Evolutionary conservation across 331 rosid genomes (phyloP).

Genomic region (Cydonia oblonga): DNA sequence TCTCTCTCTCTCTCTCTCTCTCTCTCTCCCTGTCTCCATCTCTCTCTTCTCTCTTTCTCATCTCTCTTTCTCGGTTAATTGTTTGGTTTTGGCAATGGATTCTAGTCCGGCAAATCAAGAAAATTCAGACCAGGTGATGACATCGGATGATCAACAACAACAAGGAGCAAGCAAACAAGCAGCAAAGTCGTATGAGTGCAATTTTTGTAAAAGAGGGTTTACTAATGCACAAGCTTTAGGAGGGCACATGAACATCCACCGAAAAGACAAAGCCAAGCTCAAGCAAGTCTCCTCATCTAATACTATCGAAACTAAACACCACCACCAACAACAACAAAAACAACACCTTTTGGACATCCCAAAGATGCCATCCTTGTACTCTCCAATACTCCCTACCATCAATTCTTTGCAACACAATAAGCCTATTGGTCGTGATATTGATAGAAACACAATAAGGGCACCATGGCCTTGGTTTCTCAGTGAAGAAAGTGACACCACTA

Average conservation of each 20-base stretch:
- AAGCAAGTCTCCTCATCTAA: conserved; percentile 23
- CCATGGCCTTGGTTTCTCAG: conserved; percentile 18
- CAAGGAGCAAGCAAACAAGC: conserved; percentile 12
- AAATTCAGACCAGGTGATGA: conserved; percentile 1
- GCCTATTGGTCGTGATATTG: conserved; percentile 4
- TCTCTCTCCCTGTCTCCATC: neutral
- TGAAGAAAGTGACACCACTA: neutral
- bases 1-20: neutral
- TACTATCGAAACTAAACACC: neutral
- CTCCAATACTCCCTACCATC: neutral
- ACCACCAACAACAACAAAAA: neutral
- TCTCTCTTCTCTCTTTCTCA: neutral
- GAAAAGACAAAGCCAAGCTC: conserved; percentile 63
- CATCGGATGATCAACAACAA: neutral
- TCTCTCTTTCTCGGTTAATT: neutral
- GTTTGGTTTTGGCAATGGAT: conserved; percentile 1
- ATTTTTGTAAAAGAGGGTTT: conserved; percentile 62
- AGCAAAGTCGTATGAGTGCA: conserved; percentile 52
- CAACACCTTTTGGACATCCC: conserved; percentile 7
- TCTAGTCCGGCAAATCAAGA: conserved; percentile 18
- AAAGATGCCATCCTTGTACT: conserved; percentile 6
- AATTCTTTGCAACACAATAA: conserved; percentile 1
- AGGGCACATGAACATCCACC: conserved; percentile 73
- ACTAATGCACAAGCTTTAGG: conserved; percentile 80
- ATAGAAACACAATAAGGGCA: neutral